Evolutionary conservation across 768 basidiomycete genomes (phyloP).

Genomic region (Amylocystis lapponica): DNA sequence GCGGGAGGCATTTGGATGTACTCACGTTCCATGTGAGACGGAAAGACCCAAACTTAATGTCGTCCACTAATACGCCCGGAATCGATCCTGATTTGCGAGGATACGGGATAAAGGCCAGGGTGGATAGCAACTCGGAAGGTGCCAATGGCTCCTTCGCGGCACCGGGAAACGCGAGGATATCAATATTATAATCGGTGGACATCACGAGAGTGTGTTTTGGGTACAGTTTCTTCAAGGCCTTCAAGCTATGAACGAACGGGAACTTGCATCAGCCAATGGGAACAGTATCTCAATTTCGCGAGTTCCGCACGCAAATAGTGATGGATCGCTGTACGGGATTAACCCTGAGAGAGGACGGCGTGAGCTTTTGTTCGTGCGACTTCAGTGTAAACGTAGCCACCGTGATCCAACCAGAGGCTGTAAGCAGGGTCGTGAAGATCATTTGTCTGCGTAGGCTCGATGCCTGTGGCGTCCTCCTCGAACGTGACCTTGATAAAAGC

Average conservation of each 20-base stretch:
- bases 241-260: conserved; percentile 25
- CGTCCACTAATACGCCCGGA: conserved; percentile 48
- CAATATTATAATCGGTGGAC: conserved; percentile 40
- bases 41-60: conserved; percentile 49
- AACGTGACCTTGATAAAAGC: conserved; percentile 43
- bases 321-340: conserved; percentile 1
- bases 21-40: conserved; percentile 54
- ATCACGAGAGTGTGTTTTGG: conserved; percentile 56
- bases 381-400: too few species aligned
- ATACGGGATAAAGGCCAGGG: conserved; percentile 42
- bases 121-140: conserved; percentile 44
- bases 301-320: not conserved
- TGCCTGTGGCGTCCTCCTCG: conserved; percentile 20
- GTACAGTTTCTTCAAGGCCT: conserved; percentile 50
- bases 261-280: not conserved
- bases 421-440: conserved; percentile 35
- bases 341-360: too few species aligned
- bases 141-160: conserved; percentile 38
- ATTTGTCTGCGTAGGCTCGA: not conserved
- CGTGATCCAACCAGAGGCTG: conserved; percentile 44
- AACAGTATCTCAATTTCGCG: not conserved
- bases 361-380: too few species aligned
- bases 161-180: conserved; percentile 47
- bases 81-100: conserved; percentile 32
- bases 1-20: not conserved